Conservation (phyloP, 225 moss, liverwort and hornwort genomes). For the Asterella californica region DNA sequence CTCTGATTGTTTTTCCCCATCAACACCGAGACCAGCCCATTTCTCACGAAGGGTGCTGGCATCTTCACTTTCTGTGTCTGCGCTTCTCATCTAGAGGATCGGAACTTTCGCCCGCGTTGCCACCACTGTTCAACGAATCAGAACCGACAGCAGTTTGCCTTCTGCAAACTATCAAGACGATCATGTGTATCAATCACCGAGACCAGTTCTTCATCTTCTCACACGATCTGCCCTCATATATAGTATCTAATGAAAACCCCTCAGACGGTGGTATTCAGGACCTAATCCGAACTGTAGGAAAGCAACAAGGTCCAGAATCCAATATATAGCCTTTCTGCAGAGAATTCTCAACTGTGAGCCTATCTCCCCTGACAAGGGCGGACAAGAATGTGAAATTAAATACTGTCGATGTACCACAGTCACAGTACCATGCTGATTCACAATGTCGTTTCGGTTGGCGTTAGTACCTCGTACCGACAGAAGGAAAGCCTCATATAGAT, state of each 20-base stretch:
- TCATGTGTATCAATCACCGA: slow-evolving; percentile 59
- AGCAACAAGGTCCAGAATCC: background rate
- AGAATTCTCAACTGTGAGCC: background rate
- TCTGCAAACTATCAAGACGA: slow-evolving; percentile 40
- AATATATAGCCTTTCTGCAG: background rate
- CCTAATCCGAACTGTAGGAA: background rate
- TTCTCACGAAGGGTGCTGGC: slow-evolving; percentile 56
- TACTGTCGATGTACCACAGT: background rate
- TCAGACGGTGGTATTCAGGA: background rate
- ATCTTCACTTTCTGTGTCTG: slow-evolving; percentile 43
- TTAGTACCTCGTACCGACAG: background rate
- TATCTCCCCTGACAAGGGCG: background rate
- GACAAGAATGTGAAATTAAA: background rate
- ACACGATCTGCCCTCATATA: slow-evolving; percentile 36
- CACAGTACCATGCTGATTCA: background rate
- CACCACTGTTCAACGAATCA: slow-evolving; percentile 45
- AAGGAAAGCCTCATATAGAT: background rate
- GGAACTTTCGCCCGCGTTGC: slow-evolving; percentile 40
- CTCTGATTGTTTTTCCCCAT: slow-evolving; percentile 40
- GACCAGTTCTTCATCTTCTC: slow-evolving; percentile 37
- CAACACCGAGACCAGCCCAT: slow-evolving; percentile 51
- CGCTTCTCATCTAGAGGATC: slow-evolving; percentile 54
- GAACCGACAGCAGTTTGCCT: slow-evolving; percentile 31
- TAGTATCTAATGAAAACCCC: background rate
- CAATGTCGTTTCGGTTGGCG: background rate